A percentile compares a stretch with the other conserved stretches of the same genome.
These are phyloP conservation scores for Actinidia polygama DNA, from an alignment of 179 eudicot genomes.

Conservation along the genomic window DNA sequence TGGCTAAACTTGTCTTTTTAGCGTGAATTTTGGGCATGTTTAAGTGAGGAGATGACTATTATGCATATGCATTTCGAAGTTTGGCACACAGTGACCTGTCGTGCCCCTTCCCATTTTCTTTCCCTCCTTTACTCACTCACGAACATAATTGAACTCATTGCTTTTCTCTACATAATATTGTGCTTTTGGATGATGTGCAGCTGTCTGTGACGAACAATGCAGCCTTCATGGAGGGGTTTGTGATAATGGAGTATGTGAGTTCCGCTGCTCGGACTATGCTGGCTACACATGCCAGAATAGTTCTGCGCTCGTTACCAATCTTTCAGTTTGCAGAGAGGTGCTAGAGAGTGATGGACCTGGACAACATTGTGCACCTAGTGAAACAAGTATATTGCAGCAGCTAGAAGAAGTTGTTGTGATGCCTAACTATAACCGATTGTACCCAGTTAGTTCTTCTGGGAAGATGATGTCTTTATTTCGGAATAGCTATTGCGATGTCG, in stretches of 20 bases:
- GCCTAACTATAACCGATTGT: slow-evolving; percentile 94
- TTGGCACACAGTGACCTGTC: too few species aligned
- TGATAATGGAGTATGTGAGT: slow-evolving; percentile 93
- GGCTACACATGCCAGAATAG: slow-evolving; percentile 96
- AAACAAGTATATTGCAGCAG: slow-evolving; percentile 82
- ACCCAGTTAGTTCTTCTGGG: slow-evolving; percentile 76
- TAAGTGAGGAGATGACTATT: too few species aligned
- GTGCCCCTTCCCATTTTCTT: background rate
- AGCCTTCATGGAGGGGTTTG: slow-evolving; percentile 99
- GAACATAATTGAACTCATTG: background rate
- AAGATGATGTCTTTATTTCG: slow-evolving; percentile 64
- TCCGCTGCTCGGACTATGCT: slow-evolving; percentile 98
- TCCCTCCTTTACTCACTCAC: background rate
- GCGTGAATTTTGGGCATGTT: background rate
- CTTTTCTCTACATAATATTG: background rate
- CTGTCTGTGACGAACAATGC: slow-evolving; percentile 96
- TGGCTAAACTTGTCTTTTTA: background rate
- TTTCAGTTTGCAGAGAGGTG: slow-evolving; percentile 83
- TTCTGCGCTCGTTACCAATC: slow-evolving; percentile 67
- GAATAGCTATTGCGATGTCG: slow-evolving; percentile 74
- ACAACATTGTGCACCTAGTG: slow-evolving; percentile 96
- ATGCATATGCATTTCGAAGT: too few species aligned
- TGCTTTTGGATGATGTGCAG: slow-evolving; percentile 43
- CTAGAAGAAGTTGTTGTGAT: slow-evolving; percentile 95
- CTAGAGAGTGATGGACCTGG: slow-evolving; percentile 68